These are phyloP conservation scores for Leonotis leonurus DNA, from an alignment of 257 asterid species.

Conservation along the genomic window DNA sequence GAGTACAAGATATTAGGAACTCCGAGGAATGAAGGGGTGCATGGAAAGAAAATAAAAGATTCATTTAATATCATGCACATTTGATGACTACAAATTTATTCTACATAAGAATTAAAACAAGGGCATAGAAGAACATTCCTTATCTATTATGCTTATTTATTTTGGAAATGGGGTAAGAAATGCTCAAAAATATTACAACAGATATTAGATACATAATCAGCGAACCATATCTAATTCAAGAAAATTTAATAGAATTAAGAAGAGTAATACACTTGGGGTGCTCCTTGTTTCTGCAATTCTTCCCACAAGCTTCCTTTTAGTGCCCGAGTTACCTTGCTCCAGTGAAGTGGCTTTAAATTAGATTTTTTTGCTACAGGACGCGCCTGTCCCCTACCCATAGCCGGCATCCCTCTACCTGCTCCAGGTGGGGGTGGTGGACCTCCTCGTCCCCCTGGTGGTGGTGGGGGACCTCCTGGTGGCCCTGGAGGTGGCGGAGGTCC, in stretches of 20 bases:
- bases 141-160: neutral
- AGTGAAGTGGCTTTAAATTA: conserved; percentile 85
- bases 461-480: conserved; percentile 25
- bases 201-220: neutral
- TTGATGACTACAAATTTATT: conserved; percentile 2
- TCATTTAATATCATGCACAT: neutral
- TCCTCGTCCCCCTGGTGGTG: conserved; percentile 38
- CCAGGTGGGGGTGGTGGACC: conserved; percentile 51
- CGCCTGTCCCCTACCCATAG: conserved; percentile 53
- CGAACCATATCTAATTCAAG: conserved; percentile 1
- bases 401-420: conserved; percentile 42
- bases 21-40: conserved; percentile 11
- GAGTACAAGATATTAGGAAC: conserved; percentile 22
- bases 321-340: conserved; percentile 98
- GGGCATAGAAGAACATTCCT: neutral
- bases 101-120: neutral
- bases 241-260: conserved; percentile 24
- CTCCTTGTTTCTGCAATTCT: conserved; percentile 82
- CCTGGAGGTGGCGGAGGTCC: conserved; percentile 33
- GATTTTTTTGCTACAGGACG: conserved; percentile 34
- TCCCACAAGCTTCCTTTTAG: conserved; percentile 99
- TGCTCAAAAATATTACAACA: conserved; percentile 3
- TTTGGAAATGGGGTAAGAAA: neutral
- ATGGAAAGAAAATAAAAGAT: conserved; percentile 5
- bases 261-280: conserved; percentile 65